These are phyloP conservation scores for Aureobasidium subglaciale DNA, from an alignment of 2,329 filamentous ascomycete genomes.

Conservation along the genomic window DNA sequence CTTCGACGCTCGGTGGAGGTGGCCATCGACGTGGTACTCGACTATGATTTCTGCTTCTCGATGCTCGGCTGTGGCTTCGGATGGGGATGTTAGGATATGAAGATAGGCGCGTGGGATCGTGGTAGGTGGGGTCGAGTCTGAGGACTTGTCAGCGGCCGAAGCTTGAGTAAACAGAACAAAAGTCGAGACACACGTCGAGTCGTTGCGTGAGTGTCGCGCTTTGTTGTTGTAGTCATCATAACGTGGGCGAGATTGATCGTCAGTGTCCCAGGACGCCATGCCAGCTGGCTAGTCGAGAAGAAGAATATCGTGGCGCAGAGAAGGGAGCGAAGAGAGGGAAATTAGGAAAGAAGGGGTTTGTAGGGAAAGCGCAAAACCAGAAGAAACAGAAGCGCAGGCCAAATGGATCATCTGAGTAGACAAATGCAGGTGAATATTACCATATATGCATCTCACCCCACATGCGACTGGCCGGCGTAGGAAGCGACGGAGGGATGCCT, in stretches of 20 bases:
- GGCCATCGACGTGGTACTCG: slow-evolving; percentile 36
- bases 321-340: not conserved
- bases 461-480: not conserved
- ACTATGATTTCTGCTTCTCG: not conserved
- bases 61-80: slow-evolving; percentile 14
- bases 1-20: slow-evolving; percentile 61
- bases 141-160: slow-evolving; percentile 19
- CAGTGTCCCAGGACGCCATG: slow-evolving; percentile 23
- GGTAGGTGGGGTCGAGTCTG: slow-evolving; percentile 19
- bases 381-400: not conserved
- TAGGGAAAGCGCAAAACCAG: not conserved
- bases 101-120: slow-evolving; percentile 21
- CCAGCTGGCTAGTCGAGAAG: not conserved
- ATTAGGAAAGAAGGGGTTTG: not conserved
- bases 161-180: not conserved
- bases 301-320: not conserved
- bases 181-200: slow-evolving; percentile 14
- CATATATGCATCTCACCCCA: slow-evolving; percentile 14
- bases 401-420: not conserved
- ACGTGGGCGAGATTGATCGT: slow-evolving; percentile 17
- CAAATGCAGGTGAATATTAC: not conserved
- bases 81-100: slow-evolving; percentile 23
- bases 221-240: slow-evolving; percentile 15
- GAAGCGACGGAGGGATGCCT: not conserved
- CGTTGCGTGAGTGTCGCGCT: slow-evolving; percentile 17